Evolutionary conservation across 768 basidiomycete species (phyloP), one percentile per base, ranked within the genome.

Genomic region (Polyporus arcularius): DNA sequence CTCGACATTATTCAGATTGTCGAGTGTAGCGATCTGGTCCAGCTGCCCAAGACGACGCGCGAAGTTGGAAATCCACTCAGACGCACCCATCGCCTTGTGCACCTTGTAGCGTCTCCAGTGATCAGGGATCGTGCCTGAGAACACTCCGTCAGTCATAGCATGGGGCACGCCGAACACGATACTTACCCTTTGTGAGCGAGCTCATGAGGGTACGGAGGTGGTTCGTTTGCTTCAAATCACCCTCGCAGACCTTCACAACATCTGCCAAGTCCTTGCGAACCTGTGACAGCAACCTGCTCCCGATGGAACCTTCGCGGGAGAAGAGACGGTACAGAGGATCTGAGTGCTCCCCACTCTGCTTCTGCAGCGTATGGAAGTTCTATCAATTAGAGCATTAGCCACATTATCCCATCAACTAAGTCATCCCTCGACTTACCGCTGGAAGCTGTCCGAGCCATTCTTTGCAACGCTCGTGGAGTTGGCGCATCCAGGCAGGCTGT

Each of bases 401-500:
- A 11, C 11, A 35, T 6, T 7, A 3, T 35, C 11, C 35, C 35
- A 1, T 35, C 6, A 6, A 11, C 35, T 35, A 11, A 35, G 11
- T 35, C 7, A 35, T 35, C 11, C 6, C 35, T 26, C 35, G 11
- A 71, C 86, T 68, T 68, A 94, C 95, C 45, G 81, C 74, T 40
- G 96, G 96, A 4, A 98, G 73, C 53, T 84, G 80, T 3, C 75
- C 76, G 52, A 95, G 81, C 94, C 95, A 96, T 70, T 92, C 91
- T 42, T 84, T 80, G 71, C 94, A 92, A 42, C 92, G 87, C 55
- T 90, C 88, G 52, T 88, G 79, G 42, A 98, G 78, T 18, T 83
- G 80, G 35, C 90, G 85, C 96, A 98, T 98, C 96, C 96, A 99
- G 1, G 89, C 91, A 21, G 96, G 96, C 70, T 92, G 90, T 57